These are phyloP conservation scores for Mycogone perniciosa DNA, from an alignment of 2,329 filamentous ascomycete genomes.

Conservation along the genomic window DNA sequence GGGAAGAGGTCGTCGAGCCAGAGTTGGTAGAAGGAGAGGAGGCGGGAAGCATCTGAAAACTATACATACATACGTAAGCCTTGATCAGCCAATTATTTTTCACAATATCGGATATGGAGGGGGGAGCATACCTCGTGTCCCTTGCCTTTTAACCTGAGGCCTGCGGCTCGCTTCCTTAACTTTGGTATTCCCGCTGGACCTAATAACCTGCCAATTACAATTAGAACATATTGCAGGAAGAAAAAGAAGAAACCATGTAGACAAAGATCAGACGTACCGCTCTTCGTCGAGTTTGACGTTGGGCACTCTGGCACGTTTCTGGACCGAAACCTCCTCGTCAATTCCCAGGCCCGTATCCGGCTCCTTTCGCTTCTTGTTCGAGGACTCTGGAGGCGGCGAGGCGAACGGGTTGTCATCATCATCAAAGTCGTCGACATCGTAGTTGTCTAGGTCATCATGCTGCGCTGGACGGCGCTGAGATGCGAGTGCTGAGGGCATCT, in stretches of 20 bases:
- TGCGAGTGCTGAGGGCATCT: constrained; percentile 21
- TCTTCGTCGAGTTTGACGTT: constrained; percentile 82
- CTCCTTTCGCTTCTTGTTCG: constrained; percentile 43
- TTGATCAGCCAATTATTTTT: not conserved
- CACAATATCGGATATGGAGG: not conserved
- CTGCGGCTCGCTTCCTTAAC: constrained; percentile 63
- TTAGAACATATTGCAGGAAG: not conserved
- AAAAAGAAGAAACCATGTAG: not conserved
- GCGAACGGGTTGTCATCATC: constrained; percentile 44
- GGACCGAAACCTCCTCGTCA: constrained; percentile 78
- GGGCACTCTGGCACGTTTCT: constrained; percentile 64
- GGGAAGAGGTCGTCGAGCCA: constrained; percentile 97
- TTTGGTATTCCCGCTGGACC: constrained; percentile 79
- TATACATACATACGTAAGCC: constrained; percentile 26
- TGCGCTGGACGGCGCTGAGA: constrained; percentile 12
- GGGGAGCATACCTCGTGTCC: constrained; percentile 67
- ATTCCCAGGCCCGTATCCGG: constrained; percentile 60
- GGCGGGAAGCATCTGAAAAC: constrained; percentile 76
- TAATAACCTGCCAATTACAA: constrained; percentile 53
- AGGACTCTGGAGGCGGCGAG: constrained; percentile 34
- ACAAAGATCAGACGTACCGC: constrained; percentile 40
- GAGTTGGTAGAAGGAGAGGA: constrained; percentile 87
- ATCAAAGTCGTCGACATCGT: constrained; percentile 55
- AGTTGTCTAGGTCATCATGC: constrained; percentile 67
- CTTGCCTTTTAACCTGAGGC: constrained; percentile 81